Evolutionary conservation across 106 monocot genomes (phyloP).

Genomic region (Dendrobium catenatum): DNA sequence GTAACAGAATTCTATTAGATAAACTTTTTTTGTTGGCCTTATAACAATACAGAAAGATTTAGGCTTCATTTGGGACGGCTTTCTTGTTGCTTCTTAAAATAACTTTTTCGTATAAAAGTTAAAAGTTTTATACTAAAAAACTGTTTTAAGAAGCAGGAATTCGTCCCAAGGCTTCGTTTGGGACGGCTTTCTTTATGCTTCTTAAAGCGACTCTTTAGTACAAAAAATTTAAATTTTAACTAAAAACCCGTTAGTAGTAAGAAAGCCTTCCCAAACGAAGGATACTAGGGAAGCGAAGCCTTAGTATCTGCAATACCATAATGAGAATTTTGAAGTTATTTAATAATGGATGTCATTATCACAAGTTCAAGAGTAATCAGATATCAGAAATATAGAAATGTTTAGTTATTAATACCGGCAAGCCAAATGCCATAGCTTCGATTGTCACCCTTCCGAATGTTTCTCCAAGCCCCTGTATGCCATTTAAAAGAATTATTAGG

Average conservation of each 20-base stretch:
- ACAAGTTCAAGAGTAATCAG: neutral
- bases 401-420: conserved; percentile 52
- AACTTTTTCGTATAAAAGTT: too few species aligned
- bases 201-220: too few species aligned
- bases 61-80: too few species aligned
- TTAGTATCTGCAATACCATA: neutral
- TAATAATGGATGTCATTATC: neutral
- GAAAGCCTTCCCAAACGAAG: too few species aligned
- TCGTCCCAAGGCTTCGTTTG: too few species aligned
- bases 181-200: too few species aligned
- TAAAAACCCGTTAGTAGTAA: too few species aligned
- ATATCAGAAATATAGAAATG: neutral
- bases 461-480: conserved; percentile 75
- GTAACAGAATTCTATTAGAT: neutral
- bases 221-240: too few species aligned
- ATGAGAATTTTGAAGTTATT: neutral
- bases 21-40: neutral
- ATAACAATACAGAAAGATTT: neutral
- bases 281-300: too few species aligned
- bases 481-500: neutral
- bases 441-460: conserved; percentile 97
- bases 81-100: too few species aligned
- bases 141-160: too few species aligned
- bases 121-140: too few species aligned
- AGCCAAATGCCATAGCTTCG: conserved; percentile 96